These are phyloP conservation scores for Cyanodermella asteris DNA, from an alignment of 2,329 filamentous ascomycete genomes.

Conservation along the genomic window DNA sequence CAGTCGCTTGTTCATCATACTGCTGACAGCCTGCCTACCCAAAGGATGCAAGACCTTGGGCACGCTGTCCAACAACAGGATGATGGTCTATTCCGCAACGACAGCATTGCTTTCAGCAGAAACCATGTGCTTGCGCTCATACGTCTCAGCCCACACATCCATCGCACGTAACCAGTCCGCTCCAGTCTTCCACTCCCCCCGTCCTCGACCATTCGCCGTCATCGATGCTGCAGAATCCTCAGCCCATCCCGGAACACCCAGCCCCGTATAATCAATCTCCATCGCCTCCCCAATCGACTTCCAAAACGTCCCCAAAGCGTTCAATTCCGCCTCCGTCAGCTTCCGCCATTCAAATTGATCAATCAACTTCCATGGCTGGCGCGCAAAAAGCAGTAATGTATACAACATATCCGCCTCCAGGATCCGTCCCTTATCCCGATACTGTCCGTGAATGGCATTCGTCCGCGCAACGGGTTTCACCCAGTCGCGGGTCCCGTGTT, in stretches of 20 bases:
- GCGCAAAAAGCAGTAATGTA: constrained; percentile 41
- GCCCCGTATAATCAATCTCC: constrained; percentile 30
- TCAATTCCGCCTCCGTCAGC: constrained; percentile 43
- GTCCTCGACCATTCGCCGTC: constrained; percentile 1
- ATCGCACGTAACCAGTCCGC: constrained; percentile 31
- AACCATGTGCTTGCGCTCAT: constrained; percentile 39
- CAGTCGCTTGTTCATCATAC: constrained; percentile 8
- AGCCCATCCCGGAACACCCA: too few relatives aligned
- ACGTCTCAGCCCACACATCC: constrained; percentile 27
- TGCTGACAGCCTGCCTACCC: constrained; percentile 5
- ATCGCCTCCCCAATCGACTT: constrained; percentile 49
- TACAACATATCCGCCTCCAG: constrained; percentile 42
- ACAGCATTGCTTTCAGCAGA: constrained; percentile 16
- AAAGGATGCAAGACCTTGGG: constrained; percentile 2
- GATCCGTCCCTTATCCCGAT: constrained; percentile 37
- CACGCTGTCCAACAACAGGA: constrained; percentile 5
- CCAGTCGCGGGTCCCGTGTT: constrained; percentile 21
- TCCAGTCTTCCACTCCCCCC: constrained; percentile 24
- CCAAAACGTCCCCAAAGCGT: constrained; percentile 48
- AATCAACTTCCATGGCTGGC: constrained; percentile 43
- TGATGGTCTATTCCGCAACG: constrained; percentile 9
- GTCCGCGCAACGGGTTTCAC: constrained; percentile 36
- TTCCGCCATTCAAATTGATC: constrained; percentile 46
- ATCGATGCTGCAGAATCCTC: too few relatives aligned
- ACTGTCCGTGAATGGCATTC: constrained; percentile 39